These are phyloP conservation scores for Aspergillus fijiensis DNA, from an alignment of 2,329 filamentous ascomycete species.

Conservation along the genomic window DNA sequence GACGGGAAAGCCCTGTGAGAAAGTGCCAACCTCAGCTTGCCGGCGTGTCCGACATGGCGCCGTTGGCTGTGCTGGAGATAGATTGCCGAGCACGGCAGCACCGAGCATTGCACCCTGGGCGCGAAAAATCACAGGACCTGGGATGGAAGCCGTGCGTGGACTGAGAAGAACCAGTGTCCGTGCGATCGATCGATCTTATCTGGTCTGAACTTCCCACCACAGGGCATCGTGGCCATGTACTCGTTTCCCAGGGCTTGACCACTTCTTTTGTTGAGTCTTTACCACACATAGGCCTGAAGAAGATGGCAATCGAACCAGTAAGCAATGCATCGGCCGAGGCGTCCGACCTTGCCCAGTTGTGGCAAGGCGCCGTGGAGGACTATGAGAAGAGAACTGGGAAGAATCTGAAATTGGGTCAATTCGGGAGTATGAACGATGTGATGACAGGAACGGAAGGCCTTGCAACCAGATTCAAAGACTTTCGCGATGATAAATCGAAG, in stretches of 20 bases:
- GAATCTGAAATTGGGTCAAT: not conserved
- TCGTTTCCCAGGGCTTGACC: not conserved
- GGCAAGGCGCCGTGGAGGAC: slow-evolving; percentile 2
- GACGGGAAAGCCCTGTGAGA: too few relatives aligned
- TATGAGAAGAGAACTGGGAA: slow-evolving; percentile 6
- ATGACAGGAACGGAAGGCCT: slow-evolving; percentile 7
- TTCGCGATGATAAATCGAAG: slow-evolving; percentile 7
- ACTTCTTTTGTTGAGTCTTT: not conserved
- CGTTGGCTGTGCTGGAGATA: not conserved
- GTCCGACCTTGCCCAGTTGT: slow-evolving; percentile 6
- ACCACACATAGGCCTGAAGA: not conserved
- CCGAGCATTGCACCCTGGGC: not conserved
- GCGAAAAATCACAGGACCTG: not conserved
- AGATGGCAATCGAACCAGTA: not conserved
- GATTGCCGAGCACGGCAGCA: not conserved
- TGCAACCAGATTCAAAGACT: slow-evolving; percentile 2
- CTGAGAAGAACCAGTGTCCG: not conserved
- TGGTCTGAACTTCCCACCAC: not conserved
- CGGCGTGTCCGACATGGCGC: not conserved
- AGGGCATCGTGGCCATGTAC: not conserved
- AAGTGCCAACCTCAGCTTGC: not conserved
- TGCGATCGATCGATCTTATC: not conserved
- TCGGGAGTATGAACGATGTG: slow-evolving; percentile 2
- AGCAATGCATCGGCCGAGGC: not conserved
- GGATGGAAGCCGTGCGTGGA: not conserved